These are phyloP conservation scores for Claviceps spartinae DNA, from an alignment of 2,329 filamentous ascomycete species.

Conservation along the genomic window DNA sequence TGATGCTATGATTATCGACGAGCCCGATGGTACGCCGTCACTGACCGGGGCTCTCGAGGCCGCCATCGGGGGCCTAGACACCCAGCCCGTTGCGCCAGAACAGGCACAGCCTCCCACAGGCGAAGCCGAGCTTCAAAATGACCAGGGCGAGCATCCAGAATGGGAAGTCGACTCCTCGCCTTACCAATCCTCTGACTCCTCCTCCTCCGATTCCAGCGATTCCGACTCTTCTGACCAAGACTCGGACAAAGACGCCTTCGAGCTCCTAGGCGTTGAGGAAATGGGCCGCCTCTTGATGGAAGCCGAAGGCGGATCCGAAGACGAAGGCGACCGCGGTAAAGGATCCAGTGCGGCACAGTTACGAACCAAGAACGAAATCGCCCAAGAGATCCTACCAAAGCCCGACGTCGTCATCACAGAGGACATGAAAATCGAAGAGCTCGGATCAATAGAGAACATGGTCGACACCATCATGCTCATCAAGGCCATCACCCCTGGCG, in stretches of 20 bases:
- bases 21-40: slow-evolving; percentile 21
- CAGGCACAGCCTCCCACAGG: slow-evolving; percentile 4
- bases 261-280: slow-evolving; percentile 67
- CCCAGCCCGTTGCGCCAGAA: slow-evolving; percentile 4
- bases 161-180: slow-evolving; percentile 76
- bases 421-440: slow-evolving; percentile 61
- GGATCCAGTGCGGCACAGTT: slow-evolving; percentile 34
- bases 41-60: slow-evolving; percentile 31
- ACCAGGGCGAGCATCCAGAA: slow-evolving; percentile 46
- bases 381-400: slow-evolving; percentile 51
- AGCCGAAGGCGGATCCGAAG: slow-evolving; percentile 65
- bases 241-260: slow-evolving; percentile 49
- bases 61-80: slow-evolving; percentile 25
- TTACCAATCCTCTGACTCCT: slow-evolving; percentile 48
- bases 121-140: slow-evolving; percentile 16
- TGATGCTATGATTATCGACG: slow-evolving; percentile 25
- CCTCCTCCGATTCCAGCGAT: slow-evolving; percentile 31
- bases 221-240: slow-evolving; percentile 45
- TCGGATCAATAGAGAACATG: slow-evolving; percentile 63
- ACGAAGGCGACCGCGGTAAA: slow-evolving; percentile 46
- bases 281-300: slow-evolving; percentile 77
- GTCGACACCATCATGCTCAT: slow-evolving; percentile 71
- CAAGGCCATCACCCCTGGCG: slow-evolving; percentile 63
- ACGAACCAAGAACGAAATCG: slow-evolving; percentile 69
- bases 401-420: slow-evolving; percentile 67